Conservation (phyloP, 768 basidiomycete genomes). For the Phanerochaete carnosa region DNA sequence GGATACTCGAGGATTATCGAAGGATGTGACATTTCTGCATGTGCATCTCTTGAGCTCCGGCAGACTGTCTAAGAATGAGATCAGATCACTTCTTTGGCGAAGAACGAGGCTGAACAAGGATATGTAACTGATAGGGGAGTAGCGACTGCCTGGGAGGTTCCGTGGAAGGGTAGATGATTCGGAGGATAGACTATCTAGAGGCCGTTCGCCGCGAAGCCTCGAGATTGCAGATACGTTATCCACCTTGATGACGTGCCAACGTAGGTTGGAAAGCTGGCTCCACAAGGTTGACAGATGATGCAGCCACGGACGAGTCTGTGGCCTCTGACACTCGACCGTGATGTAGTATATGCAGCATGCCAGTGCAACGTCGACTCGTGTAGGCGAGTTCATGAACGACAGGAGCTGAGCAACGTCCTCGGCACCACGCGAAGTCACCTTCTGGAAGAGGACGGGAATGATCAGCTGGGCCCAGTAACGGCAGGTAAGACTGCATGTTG, state of each 20-base stretch:
- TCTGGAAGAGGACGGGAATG: background rate
- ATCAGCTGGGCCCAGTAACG: background rate
- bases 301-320: background rate
- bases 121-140: background rate
- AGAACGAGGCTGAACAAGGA: background rate
- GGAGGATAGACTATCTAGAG: no score
- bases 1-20: background rate
- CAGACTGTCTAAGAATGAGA: background rate
- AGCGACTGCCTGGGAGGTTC: background rate
- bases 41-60: background rate
- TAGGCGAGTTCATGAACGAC: background rate
- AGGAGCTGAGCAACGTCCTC: background rate
- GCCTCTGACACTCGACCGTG: background rate
- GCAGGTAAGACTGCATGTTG: background rate
- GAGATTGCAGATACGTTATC: background rate
- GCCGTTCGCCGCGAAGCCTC: background rate
- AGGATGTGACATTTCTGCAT: background rate
- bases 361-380: background rate
- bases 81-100: background rate
- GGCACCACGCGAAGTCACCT: background rate
- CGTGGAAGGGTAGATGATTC: background rate
- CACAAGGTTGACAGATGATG: background rate
- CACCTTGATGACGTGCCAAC: background rate
- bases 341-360: background rate
- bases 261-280: background rate